Evolutionary conservation across 148 eudicot species (phyloP), one percentile per base, ranked within the genome.

Genomic region (Hydrangea macrophylla): DNA sequence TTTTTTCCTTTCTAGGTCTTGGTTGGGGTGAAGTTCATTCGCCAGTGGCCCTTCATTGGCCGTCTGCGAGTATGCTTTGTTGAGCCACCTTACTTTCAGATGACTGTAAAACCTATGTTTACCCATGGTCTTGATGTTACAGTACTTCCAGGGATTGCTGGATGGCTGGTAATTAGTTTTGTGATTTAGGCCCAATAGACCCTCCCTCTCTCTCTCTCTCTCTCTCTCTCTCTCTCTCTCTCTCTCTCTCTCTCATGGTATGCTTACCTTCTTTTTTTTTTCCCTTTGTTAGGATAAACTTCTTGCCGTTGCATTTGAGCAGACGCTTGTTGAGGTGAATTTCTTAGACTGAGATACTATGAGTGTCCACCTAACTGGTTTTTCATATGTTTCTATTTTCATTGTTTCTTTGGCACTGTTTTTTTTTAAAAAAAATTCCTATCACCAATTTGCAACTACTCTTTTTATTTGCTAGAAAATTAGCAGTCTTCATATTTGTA

Each of bases 31-130:
- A 95, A 91, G 79, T 95, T 95, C 67, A 78, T 87, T 44, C 85
- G 81, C 18, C 64, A 78, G 33, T 95, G 99, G 99, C 99, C 99
- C 25, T 95, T 85, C 64, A 80, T 95, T 58, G 83, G 96, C 22
- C 97, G 96, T 58, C 68, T 95, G 77, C 87, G 96, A 55, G 82
- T 95, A 31, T 90, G 96, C 82, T 95, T 95, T 80, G 91, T 86
- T 71, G 90, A 88, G 75, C 97, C 99, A 56, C 99, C 97, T 37
- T 95, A 95, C 76, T 89, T 88, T 81, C 97, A 95, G 79, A 85
- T 95, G 93, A 89, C 81, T 54, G 88, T 91, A 70, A 95, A 95
- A 73, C 97, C 99, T 50, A 24, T 95, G 36, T 81, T 89, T 75
- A 76, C 75, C 69, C 99, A 84, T 62, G 99, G 99, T 18, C 69